Base-by-base conservation (phyloP, 2,329 filamentous ascomycete species). In the Niveomyces coronatus region DNA sequence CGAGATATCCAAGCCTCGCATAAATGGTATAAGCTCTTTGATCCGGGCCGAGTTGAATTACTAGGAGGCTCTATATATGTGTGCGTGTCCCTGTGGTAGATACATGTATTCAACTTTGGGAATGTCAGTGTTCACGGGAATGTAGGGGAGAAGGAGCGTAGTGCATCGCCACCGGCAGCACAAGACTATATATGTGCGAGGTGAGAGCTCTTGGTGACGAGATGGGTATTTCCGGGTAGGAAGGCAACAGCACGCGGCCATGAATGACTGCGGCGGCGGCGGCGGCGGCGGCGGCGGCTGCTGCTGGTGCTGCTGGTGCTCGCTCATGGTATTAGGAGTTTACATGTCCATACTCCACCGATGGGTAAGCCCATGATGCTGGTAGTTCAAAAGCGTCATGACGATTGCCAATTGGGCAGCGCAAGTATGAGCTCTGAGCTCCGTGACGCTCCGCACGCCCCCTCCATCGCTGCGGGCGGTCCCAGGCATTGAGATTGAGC, bases 121-220 rank as follows among this genome's bases (percentile, higher is more conserved):
- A n/a, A n/a, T n/a, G n/a, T n/a, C n/a, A n/a, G n/a, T n/a, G n/a
- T n/a, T n/a, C n/a, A n/a, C n/a, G n/a, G n/a, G n/a, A n/a, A n/a
- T n/a, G n/a, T n/a, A n/a, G n/a, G n/a, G 19, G 27, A 23, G 17
- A 33, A 32, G 16, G 16, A 10, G 20, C 16, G 7, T n/a, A 18
- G 15, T 9, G 31, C 31, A 36, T 41, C 37, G 39, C 39, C 39
- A 41, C 39, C 27, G 31, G n/a, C 23, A 24, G 20, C 9, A 16
- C 29, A 9, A 24, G 34, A 37, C 39, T 41, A 41, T 41, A 41
- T 41, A 41, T 41, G 33, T 35, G 31, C 20, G n/a, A n/a, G n/a
- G n/a, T n/a, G n/a, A n/a, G n/a, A n/a, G n/a, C n/a, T n/a, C n/a
- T n/a, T n/a, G n/a, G n/a, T 26, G 23, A 26, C 23, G 23, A 6